Evolutionary conservation across 2,329 filamentous ascomycete species (phyloP), one percentile per base, ranked within the genome.

Genomic region (Penicillium sp.): DNA sequence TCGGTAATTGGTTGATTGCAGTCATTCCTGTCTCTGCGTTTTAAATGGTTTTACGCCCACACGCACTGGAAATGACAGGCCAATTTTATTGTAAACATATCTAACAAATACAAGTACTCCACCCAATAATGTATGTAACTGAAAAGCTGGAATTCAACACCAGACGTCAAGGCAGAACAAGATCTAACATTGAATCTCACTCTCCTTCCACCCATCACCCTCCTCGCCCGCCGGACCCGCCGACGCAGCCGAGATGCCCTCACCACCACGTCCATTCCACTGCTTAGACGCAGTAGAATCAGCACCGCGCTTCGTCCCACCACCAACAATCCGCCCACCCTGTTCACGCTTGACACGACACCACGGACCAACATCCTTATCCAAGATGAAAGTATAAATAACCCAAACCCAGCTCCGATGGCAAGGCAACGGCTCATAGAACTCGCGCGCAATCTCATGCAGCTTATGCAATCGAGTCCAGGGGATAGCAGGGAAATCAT

Each of bases 401-500:
- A 96, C 93, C 73, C 90, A 89, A 10, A 88, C 83, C 94, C 94
- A 99, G 82, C 91, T 96, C 71, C 86, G 85, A 71, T 97, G 93
- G 62, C 83, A 84, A 10, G 94, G 94, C 65, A 99, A 79, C 59
- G 90, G 89, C 63, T 89, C 86, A 77, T 99, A 99, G 73, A 97
- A 99, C 77, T 97, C 94, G 63, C 83, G 83, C 1, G 94, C 94
- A 56, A 96, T 89, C 62, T 86, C 78, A 70, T 93, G 86, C 53
- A 99, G 81, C 70, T 82, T 82, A 54, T 88, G 89, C 39, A 99
- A 83, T 33, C 89, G 83, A 10, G 92, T 97, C 94, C 94, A 99
- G 0, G 94, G 93, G 47, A 99, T 86, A 48, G 94, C 94, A 12
- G 94, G 94, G 78, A 99, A 99, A 76, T 99, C 94, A 75, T 99